Evolutionary conservation across 768 basidiomycete genomes (phyloP).

Genomic region (Leccinum boreale): DNA sequence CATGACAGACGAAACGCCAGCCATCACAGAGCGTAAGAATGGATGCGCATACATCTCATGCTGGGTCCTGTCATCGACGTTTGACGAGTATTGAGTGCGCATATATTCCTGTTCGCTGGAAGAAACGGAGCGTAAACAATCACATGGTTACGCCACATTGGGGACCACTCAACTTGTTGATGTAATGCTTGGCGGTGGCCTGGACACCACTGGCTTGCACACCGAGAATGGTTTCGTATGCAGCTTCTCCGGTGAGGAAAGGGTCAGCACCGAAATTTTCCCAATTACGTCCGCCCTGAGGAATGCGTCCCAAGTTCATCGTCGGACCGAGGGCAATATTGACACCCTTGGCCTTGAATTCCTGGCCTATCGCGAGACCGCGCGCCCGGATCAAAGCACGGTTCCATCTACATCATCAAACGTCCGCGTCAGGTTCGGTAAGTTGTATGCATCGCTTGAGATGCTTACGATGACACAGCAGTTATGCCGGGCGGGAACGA

Average conservation of each 20-base stretch:
- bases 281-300: constrained; percentile 86
- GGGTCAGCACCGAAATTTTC: constrained; percentile 96
- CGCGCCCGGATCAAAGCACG: constrained; percentile 73
- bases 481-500: constrained; percentile 86
- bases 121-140: neutral
- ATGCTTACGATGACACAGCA: constrained; percentile 69
- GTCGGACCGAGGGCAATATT: constrained; percentile 76
- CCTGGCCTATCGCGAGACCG: constrained; percentile 75
- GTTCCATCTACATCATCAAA: constrained; percentile 54
- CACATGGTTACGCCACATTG: neutral
- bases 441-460: neutral
- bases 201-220: constrained; percentile 81
- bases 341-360: constrained; percentile 82
- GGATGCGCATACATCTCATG: constrained; percentile 60
- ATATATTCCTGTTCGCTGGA: constrained; percentile 36
- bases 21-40: constrained; percentile 58
- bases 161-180: constrained; percentile 57
- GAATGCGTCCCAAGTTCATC: constrained; percentile 84
- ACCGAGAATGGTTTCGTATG: constrained; percentile 78
- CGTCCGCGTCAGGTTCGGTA: neutral
- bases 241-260: constrained; percentile 71
- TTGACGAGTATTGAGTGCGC: constrained; percentile 32
- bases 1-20: constrained; percentile 65
- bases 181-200: constrained; percentile 82
- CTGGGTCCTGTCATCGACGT: constrained; percentile 42